Evolutionary conservation across 2,329 filamentous ascomycete species (phyloP), one percentile per base, ranked within the genome.

Genomic region (Penicillium polonicum): DNA sequence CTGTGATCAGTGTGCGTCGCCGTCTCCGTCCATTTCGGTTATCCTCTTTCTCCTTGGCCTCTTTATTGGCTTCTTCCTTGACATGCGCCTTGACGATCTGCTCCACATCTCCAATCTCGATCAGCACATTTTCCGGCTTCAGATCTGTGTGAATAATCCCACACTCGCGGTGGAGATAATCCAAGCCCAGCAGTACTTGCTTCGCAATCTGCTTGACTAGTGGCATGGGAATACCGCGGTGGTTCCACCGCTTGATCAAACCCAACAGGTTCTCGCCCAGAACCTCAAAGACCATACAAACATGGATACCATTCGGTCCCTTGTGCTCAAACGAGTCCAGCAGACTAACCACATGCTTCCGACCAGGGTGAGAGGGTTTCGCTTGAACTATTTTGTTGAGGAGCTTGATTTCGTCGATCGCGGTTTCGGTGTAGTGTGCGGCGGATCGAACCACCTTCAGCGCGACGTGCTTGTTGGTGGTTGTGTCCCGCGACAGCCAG

Each of bases 211-310:
- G 94, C 82, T 97, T 97, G 73, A 97, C 94, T 15, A 99, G 83
- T 17, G 91, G 85, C 88, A 96, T 96, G 43, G 94, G 94, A 58
- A 99, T 97, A 48, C 94, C 94, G 60, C 94, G 86, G 75, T 97
- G 94, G 74, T 97, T 97, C 92, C 93, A 97, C 69, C 91, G 88
- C 85, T 97, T 97, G 82, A 99, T 97, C 72, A 99, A 78, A 27
- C 94, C 93, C 52, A 97, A 80, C 63, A 97, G 78, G 72, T 97
- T 97, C 82, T 97, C 92, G 53, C 94, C 94, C 56, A 99, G 78
- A 4, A 99, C 94, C 76, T 99, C 94, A 69, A 99, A 99, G 8
- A 99, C 94, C 93, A 99, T 97, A 80, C 94, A 99, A 58, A 97
- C 92, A 72, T 99, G 94, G 51, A 91, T 89, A 48, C 94, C 94